A percentile compares a stretch with the other conserved stretches of the same genome.
Conservation (phyloP, 306 rosid species). For the Fragaria nilgerrensis region DNA sequence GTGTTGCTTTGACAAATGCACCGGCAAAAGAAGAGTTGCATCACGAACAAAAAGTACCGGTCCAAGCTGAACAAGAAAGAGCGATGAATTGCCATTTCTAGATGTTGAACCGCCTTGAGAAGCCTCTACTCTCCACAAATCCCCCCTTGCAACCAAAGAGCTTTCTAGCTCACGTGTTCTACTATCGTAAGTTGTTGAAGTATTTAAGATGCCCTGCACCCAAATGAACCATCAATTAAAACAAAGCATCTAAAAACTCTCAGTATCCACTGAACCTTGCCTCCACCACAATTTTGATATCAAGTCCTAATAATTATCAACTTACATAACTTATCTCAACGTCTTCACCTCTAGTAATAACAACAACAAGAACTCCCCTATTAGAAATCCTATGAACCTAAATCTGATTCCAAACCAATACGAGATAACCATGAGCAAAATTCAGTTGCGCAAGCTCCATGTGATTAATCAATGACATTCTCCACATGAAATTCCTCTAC, state of each 20-base stretch:
- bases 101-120: slow-evolving; percentile 75
- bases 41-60: slow-evolving; percentile 90
- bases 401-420: background rate
- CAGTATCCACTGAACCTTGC: background rate
- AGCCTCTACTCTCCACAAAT: slow-evolving; percentile 95
- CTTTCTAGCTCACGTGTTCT: slow-evolving; percentile 82
- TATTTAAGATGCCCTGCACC: slow-evolving; percentile 66
- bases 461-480: background rate
- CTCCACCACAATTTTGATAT: background rate
- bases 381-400: too few relatives aligned
- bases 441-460: background rate
- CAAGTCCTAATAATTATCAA: background rate
- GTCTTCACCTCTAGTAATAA: background rate
- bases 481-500: too few relatives aligned
- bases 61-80: slow-evolving; percentile 93
- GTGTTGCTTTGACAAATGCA: slow-evolving; percentile 93
- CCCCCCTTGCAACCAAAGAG: slow-evolving; percentile 90
- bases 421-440: background rate
- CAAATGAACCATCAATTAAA: slow-evolving; percentile 24
- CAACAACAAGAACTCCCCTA: background rate
- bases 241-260: slow-evolving; percentile 10
- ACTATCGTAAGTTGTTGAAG: slow-evolving; percentile 82
- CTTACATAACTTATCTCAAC: background rate
- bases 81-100: slow-evolving; percentile 75
- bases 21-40: slow-evolving; percentile 89